phyloP scores from a whole-genome alignment of 768 basidiomycete species.

The Pseudohyphozyma bogoriensis region DNA sequence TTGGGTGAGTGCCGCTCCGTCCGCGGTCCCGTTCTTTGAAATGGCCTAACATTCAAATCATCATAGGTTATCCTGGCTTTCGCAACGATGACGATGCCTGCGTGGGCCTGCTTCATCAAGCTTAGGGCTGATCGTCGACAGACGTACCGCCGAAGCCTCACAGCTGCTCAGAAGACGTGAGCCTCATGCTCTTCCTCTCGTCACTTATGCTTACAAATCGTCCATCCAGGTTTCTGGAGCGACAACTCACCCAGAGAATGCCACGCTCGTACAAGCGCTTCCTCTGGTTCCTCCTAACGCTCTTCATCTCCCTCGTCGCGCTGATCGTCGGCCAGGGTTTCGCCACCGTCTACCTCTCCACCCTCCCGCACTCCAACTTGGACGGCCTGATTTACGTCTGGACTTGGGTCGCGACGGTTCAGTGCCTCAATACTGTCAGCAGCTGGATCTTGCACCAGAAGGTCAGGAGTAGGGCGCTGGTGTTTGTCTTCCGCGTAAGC shows the following conservation, averaged over 20 bases:
- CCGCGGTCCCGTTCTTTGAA: too few species aligned
- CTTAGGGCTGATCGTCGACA: constrained; percentile 41
- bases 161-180: constrained; percentile 38
- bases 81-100: constrained; percentile 29
- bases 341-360: constrained; percentile 40
- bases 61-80: constrained; percentile 30
- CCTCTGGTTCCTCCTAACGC: constrained; percentile 42
- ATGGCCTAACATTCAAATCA: too few species aligned
- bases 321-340: constrained; percentile 44
- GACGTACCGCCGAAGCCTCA: constrained; percentile 38
- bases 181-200: background rate
- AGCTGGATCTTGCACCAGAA: constrained; percentile 40
- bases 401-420: constrained; percentile 39
- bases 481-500: constrained; percentile 40
- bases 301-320: constrained; percentile 39
- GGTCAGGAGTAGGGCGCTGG: constrained; percentile 39
- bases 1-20: too few species aligned
- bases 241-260: constrained; percentile 36
- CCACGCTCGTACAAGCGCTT: constrained; percentile 42
- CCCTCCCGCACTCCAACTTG: constrained; percentile 40
- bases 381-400: constrained; percentile 43
- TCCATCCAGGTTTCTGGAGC: constrained; percentile 39
- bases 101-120: constrained; percentile 39
- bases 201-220: background rate
- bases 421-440: constrained; percentile 35